Evolutionary conservation across 2,329 filamentous ascomycete genomes (phyloP), one percentile per base, ranked within the genome.

Genomic region (Huntiella moniliformis): DNA sequence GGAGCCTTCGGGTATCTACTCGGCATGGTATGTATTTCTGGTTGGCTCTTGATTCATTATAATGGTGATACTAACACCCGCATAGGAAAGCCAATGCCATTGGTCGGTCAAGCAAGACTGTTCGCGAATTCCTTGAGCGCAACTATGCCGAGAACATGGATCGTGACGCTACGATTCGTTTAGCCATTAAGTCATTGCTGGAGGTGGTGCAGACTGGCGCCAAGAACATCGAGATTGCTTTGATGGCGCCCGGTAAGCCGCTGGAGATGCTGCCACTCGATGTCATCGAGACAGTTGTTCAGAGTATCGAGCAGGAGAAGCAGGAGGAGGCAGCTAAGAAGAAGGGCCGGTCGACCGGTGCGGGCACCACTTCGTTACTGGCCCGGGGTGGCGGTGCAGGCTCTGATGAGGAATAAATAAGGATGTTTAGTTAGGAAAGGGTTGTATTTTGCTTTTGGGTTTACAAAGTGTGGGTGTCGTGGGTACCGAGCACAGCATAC

Each of bases 81-180:
- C 38, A 52, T 54, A 96, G 91, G 91, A 96, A 98, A 73, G 92
- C 91, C 57, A 98, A 98, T 60, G 91, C 91, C 48, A 98, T 98
- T 58, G 91, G 91, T 49, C 82, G 91, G 58, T 96, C 88, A 45
- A 94, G 85, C 74, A 98, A 98, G 74, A 98, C 91, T 7, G 91
- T 98, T 48, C 83, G 91, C 58, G 91, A 98, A 62, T 98, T 98
- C 66, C 76, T 98, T 54, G 91, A 98, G 67, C 80, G 92, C 61
- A 95, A 98, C 68, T 93, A 98, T 74, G 93, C 94, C 71, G 85
- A 92, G 57, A 83, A 84, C 52, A 94, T 98, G 87, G 83, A 95
- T 61, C 78, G 87, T 52, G 86, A 95, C 66, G 80, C 85, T 56
- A 96, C 92, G 37, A 92, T 98, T 62, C 86, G 92, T 60, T 71